Evolutionary conservation across 805 yeast genomes (phyloP).

Genomic region (Zygoascus tannicola): DNA sequence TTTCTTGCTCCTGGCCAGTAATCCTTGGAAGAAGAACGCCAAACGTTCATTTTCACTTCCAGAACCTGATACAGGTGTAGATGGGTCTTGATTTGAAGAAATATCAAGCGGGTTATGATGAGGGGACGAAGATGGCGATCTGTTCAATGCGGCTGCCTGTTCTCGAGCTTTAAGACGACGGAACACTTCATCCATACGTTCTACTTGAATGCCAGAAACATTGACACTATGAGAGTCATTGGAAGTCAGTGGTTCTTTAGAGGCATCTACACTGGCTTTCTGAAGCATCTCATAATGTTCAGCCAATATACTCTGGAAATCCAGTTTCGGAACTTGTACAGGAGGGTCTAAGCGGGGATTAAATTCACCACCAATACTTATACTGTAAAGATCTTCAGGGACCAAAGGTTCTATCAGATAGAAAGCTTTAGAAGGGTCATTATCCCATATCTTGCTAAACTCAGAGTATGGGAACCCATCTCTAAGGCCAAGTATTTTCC

Average conservation of each 20-base stretch:
- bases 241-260: background rate
- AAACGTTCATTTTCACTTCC: conserved; percentile 15
- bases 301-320: conserved; percentile 17
- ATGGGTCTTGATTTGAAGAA: background rate
- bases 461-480: conserved; percentile 18
- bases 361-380: background rate
- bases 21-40: conserved; percentile 20
- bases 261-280: conserved; percentile 5
- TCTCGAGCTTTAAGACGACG: conserved; percentile 17
- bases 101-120: background rate
- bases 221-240: conserved; percentile 5
- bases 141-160: conserved; percentile 5
- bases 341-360: background rate
- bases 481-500: conserved; percentile 22
- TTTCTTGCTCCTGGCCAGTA: conserved; percentile 8
- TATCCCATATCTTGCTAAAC: conserved; percentile 19
- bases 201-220: conserved; percentile 22
- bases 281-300: conserved; percentile 12
- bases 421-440: conserved; percentile 3
- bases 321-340: conserved; percentile 10
- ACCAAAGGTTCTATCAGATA: background rate
- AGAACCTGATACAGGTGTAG: background rate
- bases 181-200: conserved; percentile 17
- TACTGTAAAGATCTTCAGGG: background rate
- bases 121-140: background rate